Evolutionary conservation across 2,329 filamentous ascomycete species (phyloP).

Genomic region (Hymenoscyphus salicellus): DNA sequence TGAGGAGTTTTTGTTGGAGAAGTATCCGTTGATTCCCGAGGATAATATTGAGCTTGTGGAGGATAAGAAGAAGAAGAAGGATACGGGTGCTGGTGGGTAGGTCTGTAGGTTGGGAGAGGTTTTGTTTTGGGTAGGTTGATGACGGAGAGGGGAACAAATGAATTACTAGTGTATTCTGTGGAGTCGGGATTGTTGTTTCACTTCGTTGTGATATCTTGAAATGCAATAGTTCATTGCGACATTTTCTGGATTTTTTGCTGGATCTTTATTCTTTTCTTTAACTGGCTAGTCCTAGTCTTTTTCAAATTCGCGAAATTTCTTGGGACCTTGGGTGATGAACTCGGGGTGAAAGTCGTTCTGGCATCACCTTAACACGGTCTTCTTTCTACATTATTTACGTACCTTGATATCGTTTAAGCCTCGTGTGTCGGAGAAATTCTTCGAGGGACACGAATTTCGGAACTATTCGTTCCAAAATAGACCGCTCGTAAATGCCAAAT

Average conservation of each 20-base stretch:
- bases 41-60: conserved; percentile 94
- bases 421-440: no score
- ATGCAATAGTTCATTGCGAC: background rate
- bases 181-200: background rate
- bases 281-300: no score
- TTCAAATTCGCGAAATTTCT: no score
- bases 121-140: background rate
- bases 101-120: background rate
- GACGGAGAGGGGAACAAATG: background rate
- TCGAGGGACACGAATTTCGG: no score
- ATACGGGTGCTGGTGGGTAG: conserved; percentile 25
- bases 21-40: conserved; percentile 86
- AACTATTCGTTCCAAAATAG: no score
- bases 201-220: background rate
- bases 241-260: background rate
- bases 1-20: conserved; percentile 83
- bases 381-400: no score
- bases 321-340: no score
- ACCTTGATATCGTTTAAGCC: no score
- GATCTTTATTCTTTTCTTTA: background rate
- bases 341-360: no score
- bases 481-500: no score
- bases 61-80: conserved; percentile 90
- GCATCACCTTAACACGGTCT: no score
- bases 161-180: background rate